These are phyloP conservation scores for Malus sylvestris DNA, from an alignment of 306 rosid genomes.

Conservation along the genomic window DNA sequence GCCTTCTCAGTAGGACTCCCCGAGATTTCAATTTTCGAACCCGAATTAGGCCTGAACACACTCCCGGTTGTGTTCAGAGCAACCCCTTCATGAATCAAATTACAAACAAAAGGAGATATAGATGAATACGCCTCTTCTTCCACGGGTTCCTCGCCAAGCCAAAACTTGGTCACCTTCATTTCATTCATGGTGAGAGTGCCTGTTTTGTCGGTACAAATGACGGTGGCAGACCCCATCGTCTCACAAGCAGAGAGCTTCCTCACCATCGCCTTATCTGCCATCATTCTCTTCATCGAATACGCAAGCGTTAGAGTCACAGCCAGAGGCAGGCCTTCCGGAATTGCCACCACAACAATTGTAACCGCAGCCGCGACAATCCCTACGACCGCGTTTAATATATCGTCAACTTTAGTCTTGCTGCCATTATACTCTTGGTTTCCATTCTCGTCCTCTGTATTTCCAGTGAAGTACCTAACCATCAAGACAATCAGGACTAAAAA, in stretches of 20 bases:
- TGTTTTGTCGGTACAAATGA: slow-evolving; percentile 41
- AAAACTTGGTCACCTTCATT: slow-evolving; percentile 38
- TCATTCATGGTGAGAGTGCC: slow-evolving; percentile 32
- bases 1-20: slow-evolving; percentile 50
- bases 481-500: slow-evolving; percentile 19
- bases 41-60: slow-evolving; percentile 17
- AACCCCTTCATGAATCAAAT: slow-evolving; percentile 24
- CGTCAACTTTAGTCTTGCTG: slow-evolving; percentile 9
- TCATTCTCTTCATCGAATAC: slow-evolving; percentile 48
- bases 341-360: slow-evolving; percentile 37
- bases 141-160: slow-evolving; percentile 23
- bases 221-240: slow-evolving; percentile 36
- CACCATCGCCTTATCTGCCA: slow-evolving; percentile 26
- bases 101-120: neutral
- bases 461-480: slow-evolving; percentile 17
- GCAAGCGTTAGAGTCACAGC: slow-evolving; percentile 39
- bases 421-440: slow-evolving; percentile 9
- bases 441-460: slow-evolving; percentile 17
- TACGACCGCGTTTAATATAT: slow-evolving; percentile 13
- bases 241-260: slow-evolving; percentile 40
- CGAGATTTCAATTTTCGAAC: slow-evolving; percentile 16
- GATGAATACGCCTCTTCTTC: neutral
- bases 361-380: slow-evolving; percentile 24
- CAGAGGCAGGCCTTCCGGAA: slow-evolving; percentile 38
- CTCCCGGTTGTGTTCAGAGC: slow-evolving; percentile 41